phyloP scores from a whole-genome alignment of 2,329 filamentous ascomycete species.

The Samsoniella hepiali region DNA sequence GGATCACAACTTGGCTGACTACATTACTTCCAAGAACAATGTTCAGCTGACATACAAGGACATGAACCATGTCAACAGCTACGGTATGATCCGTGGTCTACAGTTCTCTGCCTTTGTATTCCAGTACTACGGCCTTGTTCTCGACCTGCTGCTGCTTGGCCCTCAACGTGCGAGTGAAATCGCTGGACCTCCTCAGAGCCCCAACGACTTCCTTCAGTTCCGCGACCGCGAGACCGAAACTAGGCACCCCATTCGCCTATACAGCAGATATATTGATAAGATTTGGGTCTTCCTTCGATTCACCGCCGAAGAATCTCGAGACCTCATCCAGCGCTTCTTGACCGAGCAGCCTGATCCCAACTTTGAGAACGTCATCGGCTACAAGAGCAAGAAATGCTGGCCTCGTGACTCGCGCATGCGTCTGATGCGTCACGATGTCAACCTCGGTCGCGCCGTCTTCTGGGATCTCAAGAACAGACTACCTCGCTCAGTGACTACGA shows the following conservation, averaged over 20 bases:
- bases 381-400: conserved; percentile 99
- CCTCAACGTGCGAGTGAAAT: conserved; percentile 97
- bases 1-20: conserved; percentile 98
- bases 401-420: conserved; percentile 96
- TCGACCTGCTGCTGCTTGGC: conserved; percentile 87
- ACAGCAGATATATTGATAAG: conserved; percentile 95
- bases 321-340: conserved; percentile 94
- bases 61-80: conserved; percentile 99
- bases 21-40: conserved; percentile 99
- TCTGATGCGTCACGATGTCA: conserved; percentile 97
- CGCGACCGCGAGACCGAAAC: conserved; percentile 88
- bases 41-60: conserved; percentile 99
- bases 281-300: conserved; percentile 99
- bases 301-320: conserved; percentile 86
- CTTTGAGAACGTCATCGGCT: conserved; percentile 98
- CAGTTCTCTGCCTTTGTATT: conserved; percentile 99
- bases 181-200: conserved; percentile 86
- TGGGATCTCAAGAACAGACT: conserved; percentile 98
- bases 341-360: conserved; percentile 98
- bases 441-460: conserved; percentile 93
- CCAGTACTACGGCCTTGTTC: conserved; percentile 95
- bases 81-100: conserved; percentile 94
- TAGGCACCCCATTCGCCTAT: conserved; percentile 92
- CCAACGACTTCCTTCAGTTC: conserved; percentile 98
- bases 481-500: conserved; percentile 90